Conservation (phyloP, 1,284 basidiomycete genomes). For the Tylopilus sp. region DNA sequence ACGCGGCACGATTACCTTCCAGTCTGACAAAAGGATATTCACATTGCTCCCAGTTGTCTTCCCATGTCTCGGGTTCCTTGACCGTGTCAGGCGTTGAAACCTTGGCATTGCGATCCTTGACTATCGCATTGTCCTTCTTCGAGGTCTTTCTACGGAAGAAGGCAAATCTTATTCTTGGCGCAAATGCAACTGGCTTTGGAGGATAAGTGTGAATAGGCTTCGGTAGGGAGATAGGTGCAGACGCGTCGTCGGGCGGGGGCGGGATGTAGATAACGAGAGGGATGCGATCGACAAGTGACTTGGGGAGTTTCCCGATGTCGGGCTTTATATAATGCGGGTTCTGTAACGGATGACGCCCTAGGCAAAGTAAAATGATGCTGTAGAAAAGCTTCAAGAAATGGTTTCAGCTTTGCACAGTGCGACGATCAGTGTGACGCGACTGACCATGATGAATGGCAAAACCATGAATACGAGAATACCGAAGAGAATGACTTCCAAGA, state of each 20-base stretch:
- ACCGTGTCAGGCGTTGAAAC: slow-evolving; percentile 23
- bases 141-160: slow-evolving; percentile 40
- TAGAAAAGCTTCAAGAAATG: slow-evolving; percentile 54
- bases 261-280: slow-evolving; percentile 80
- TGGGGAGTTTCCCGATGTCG: slow-evolving; percentile 68
- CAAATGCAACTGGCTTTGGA: slow-evolving; percentile 39
- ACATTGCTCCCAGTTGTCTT: slow-evolving; percentile 50
- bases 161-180: slow-evolving; percentile 45
- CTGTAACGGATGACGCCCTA: slow-evolving; percentile 71
- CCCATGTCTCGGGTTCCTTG: slow-evolving; percentile 46
- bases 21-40: slow-evolving; percentile 63
- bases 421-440: slow-evolving; percentile 28
- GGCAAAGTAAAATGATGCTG: slow-evolving; percentile 68
- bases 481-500: slow-evolving; percentile 66
- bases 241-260: slow-evolving; percentile 55
- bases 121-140: slow-evolving; percentile 26
- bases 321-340: slow-evolving; percentile 66
- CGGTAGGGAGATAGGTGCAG: slow-evolving; percentile 39
- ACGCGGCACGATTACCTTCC: slow-evolving; percentile 73
- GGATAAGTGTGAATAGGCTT: slow-evolving; percentile 53
- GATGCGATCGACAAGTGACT: slow-evolving; percentile 65
- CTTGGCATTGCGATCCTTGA: slow-evolving; percentile 19
- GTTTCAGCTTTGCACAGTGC: slow-evolving; percentile 7
- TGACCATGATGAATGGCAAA: slow-evolving; percentile 69
- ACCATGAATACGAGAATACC: slow-evolving; percentile 71